Evolutionary conservation across 2,329 filamentous ascomycete species (phyloP).

Genomic region (Colletotrichum simmondsii): DNA sequence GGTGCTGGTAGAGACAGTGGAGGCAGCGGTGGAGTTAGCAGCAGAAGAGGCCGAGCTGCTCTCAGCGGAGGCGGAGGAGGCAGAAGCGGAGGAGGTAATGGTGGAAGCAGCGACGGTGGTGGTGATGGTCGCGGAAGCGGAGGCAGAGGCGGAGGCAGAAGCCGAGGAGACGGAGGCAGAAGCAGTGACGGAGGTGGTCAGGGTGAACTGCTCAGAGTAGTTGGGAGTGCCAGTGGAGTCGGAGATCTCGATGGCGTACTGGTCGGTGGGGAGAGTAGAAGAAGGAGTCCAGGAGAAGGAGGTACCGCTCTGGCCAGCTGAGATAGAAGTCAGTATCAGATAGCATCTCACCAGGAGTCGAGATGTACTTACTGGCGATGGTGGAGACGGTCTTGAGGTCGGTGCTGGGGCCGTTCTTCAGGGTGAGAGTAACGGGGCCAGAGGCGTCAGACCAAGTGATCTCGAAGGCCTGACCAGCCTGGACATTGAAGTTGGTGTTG

Average conservation of each 20-base stretch:
- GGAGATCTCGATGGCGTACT: slow-evolving; percentile 58
- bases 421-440: slow-evolving; percentile 54
- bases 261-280: slow-evolving; percentile 47
- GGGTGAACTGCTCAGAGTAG: slow-evolving; percentile 55
- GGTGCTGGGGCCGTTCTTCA: slow-evolving; percentile 50
- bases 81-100: slow-evolving; percentile 21
- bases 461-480: slow-evolving; percentile 52
- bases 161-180: slow-evolving; percentile 26
- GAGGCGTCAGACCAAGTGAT: slow-evolving; percentile 54
- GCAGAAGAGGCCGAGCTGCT: slow-evolving; percentile 33
- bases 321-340: background rate
- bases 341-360: background rate
- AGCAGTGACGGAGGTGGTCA: slow-evolving; percentile 40
- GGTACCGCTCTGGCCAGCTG: slow-evolving; percentile 46
- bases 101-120: slow-evolving; percentile 31
- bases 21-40: slow-evolving; percentile 24
- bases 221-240: slow-evolving; percentile 51
- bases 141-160: slow-evolving; percentile 31
- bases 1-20: slow-evolving; percentile 32
- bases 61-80: slow-evolving; percentile 26
- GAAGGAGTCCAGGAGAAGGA: slow-evolving; percentile 53
- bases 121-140: slow-evolving; percentile 23
- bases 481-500: slow-evolving; percentile 48
- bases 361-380: slow-evolving; percentile 48
- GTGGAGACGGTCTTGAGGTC: slow-evolving; percentile 48